Base-by-base conservation (phyloP, 176 grass and related monocot species). In the Chrysopogon serrulatus region DNA sequence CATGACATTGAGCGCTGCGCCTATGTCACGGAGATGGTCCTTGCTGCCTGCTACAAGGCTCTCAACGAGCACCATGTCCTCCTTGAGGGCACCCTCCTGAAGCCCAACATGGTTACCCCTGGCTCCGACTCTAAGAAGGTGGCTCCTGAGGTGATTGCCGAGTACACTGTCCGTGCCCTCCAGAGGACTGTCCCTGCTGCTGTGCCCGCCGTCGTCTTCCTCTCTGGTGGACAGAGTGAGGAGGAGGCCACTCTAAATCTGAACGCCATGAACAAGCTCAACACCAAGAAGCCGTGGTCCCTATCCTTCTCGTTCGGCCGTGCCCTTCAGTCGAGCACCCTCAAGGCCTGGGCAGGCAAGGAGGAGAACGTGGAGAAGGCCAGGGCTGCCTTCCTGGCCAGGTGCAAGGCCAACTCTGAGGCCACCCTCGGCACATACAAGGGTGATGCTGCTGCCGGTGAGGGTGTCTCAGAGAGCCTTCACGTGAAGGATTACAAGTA, bases 401-500 rank as follows among this genome's bases (percentile, higher is more conserved):
- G 95, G 90, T 94, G 92, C 92, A 98, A 95, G 92, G 92, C 92
- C 31, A 98, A 98, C 86, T 95, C 90, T 0, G 86, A 98, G 92
- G 95, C 92, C 5, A 98, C 95, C 3, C 95, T 98, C 1, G 95
- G 92, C 6, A 84, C 75, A 35, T 98, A 98, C 95, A 79, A 93
- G 92, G 95, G 95, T 45, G 95, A 93, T 18, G 92, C 90, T n/a
- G 60, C 76, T 14, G 78, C 84, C 0, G 92, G 79, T 0, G 95
- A 90, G 74, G 92, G 90, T 17, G 90, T 87, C 24, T 79, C 91
- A 0, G 92, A 97, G 90, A 94, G 95, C 90, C 92, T 97, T 19
- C 95, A 97, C 43, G 95, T 97, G 42, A 94, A 97, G 92, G 88
- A 84, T 74, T 98, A 98, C 90, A 98, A 91, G 78, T 98, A 95